phyloP scores from a whole-genome alignment of 495 filamentous ascomycete genomes.

The Pyrenula massariospora region DNA sequence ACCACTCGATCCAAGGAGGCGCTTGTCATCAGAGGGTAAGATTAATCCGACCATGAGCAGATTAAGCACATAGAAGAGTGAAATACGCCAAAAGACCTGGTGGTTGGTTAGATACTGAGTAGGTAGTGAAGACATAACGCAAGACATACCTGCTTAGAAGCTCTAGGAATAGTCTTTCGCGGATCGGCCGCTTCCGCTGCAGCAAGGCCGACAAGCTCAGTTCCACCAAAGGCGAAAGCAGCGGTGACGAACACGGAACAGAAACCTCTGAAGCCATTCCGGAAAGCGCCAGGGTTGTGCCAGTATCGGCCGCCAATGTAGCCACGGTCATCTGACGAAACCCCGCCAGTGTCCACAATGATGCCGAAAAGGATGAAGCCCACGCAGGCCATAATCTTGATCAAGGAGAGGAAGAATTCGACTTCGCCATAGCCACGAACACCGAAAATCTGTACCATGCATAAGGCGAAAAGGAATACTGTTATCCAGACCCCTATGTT shows the following conservation, averaged over 20 bases:
- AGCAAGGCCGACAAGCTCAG: conserved; percentile 61
- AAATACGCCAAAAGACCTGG: conserved; percentile 60
- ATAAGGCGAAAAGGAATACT: conserved; percentile 40
- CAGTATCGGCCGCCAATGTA: conserved; percentile 54
- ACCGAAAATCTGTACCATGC: conserved; percentile 37
- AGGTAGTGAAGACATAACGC: too few relatives aligned
- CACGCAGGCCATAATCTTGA: conserved; percentile 46
- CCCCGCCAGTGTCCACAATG: conserved; percentile 55
- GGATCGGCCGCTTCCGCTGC: conserved; percentile 60
- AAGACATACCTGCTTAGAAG: conserved; percentile 42
- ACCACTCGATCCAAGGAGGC: conserved; percentile 31
- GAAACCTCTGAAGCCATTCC: conserved; percentile 59
- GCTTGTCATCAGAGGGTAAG: conserved; percentile 38
- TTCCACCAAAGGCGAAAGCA: conserved; percentile 62
- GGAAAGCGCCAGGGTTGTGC: conserved; percentile 61
- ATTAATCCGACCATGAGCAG: conserved; percentile 66
- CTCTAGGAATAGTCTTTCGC: conserved; percentile 48
- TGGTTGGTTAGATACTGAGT: neutral
- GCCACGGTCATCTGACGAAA: conserved; percentile 29
- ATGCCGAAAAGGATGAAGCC: conserved; percentile 65
- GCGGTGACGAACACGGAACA: conserved; percentile 65
- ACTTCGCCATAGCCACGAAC: conserved; percentile 60
- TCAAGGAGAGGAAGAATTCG: conserved; percentile 30
- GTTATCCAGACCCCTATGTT: conserved; percentile 53
- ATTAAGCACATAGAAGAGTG: conserved; percentile 62